These are phyloP conservation scores for Bipolaris victoriae DNA, from an alignment of 2,329 filamentous ascomycete species.

Conservation along the genomic window DNA sequence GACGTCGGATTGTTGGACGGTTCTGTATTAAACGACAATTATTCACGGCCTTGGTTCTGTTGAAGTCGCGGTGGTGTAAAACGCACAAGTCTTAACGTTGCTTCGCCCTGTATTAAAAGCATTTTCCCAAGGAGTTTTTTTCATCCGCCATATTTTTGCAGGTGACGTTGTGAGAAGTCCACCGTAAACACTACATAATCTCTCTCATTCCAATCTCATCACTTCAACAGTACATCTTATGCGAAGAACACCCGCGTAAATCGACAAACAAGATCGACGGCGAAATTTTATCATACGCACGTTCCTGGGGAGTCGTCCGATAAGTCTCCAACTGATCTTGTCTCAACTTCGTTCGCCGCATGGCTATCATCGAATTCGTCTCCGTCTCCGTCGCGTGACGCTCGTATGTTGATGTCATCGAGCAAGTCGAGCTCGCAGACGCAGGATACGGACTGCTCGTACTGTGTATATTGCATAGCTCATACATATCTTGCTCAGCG, in stretches of 20 bases:
- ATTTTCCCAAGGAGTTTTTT: background rate
- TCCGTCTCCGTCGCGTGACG: background rate
- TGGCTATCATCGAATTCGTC: background rate
- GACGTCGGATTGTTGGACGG: background rate
- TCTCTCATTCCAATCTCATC: background rate
- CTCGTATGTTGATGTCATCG: background rate
- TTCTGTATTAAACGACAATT: background rate
- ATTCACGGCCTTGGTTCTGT: background rate
- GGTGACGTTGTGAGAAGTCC: too few relatives aligned
- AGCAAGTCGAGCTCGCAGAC: background rate
- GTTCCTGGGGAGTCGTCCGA: slow-evolving; percentile 43
- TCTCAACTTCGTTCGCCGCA: slow-evolving; percentile 2
- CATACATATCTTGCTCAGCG: background rate
- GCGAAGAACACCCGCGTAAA: slow-evolving; percentile 42
- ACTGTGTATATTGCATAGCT: background rate
- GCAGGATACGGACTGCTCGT: too few relatives aligned
- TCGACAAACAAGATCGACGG: slow-evolving; percentile 40
- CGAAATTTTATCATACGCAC: slow-evolving; percentile 41
- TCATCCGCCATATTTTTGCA: too few relatives aligned
- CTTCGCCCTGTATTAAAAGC: background rate
- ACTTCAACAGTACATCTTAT: slow-evolving; percentile 29
- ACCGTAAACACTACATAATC: background rate
- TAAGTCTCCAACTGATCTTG: slow-evolving; percentile 39
- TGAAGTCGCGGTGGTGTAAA: background rate
- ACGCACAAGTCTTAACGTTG: background rate